These are phyloP conservation scores for Pythium vanterpoolii DNA, from an alignment of 352 stramenopile species.

Conservation along the genomic window DNA sequence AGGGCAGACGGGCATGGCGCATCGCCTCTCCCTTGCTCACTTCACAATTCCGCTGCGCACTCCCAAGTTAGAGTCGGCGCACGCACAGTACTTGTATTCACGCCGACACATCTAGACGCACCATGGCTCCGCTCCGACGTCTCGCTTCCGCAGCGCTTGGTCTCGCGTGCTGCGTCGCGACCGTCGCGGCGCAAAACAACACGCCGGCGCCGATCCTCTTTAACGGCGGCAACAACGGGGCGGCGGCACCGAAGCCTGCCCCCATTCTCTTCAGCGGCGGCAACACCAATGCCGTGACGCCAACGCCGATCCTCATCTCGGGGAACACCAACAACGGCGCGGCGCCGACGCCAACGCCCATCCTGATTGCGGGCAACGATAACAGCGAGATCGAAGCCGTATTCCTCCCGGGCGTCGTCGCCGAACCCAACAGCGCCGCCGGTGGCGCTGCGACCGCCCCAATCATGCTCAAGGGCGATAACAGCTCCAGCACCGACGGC, in stretches of 20 bases:
- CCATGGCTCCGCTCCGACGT: slow-evolving; percentile 11
- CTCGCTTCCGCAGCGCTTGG: background rate
- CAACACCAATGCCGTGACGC: too few relatives aligned
- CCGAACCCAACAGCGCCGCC: background rate
- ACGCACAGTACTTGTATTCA: background rate
- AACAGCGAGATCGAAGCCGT: background rate
- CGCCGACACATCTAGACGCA: too few relatives aligned
- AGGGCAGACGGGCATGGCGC: too few relatives aligned
- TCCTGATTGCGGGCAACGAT: too few relatives aligned
- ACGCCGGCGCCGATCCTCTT: background rate
- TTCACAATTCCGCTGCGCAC: background rate
- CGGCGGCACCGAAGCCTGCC: too few relatives aligned
- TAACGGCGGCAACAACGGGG: background rate
- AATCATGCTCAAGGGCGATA: too few relatives aligned
- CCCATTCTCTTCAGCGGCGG: too few relatives aligned
- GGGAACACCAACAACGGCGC: too few relatives aligned
- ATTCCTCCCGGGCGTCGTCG: background rate
- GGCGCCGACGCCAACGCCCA: too few relatives aligned
- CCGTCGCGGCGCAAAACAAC: background rate
- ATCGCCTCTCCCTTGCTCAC: background rate
- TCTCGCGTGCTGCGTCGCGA: slow-evolving; percentile 5
- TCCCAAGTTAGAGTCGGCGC: background rate
- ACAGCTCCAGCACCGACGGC: background rate
- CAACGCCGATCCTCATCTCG: background rate
- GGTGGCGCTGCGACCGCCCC: too few relatives aligned